Conservation (phyloP, 768 basidiomycete species). For the Mycena crocata region DNA sequence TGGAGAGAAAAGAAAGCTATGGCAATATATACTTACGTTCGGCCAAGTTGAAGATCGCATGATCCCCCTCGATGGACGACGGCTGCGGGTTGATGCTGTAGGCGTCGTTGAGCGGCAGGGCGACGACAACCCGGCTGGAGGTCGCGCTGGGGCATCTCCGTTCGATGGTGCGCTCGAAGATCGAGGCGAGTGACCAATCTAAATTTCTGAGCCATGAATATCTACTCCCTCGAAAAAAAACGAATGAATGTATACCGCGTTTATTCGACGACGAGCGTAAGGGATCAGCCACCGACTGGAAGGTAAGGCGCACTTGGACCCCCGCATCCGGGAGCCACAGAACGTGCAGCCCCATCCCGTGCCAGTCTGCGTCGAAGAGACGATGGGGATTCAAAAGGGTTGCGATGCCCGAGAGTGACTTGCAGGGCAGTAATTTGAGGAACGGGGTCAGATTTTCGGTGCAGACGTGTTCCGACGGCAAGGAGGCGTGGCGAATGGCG, state of each 20-base stretch:
- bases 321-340: conserved; percentile 66
- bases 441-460: conserved; percentile 98
- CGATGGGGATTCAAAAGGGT: conserved; percentile 85
- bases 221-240: neutral
- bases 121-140: conserved; percentile 65
- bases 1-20: conserved; percentile 23
- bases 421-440: conserved; percentile 93
- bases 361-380: conserved; percentile 93
- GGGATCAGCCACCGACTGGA: conserved; percentile 86
- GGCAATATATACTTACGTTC: conserved; percentile 49
- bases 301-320: conserved; percentile 73
- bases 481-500: conserved; percentile 77
- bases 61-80: conserved; percentile 42
- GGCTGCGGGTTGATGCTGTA: conserved; percentile 69
- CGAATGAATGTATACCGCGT: conserved; percentile 48
- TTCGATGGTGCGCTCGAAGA: conserved; percentile 78
- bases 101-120: conserved; percentile 53
- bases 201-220: neutral
- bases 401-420: conserved; percentile 87
- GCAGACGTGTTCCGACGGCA: conserved; percentile 91
- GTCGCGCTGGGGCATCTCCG: conserved; percentile 76
- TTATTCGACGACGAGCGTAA: conserved; percentile 63
- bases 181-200: conserved; percentile 81
- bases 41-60: conserved; percentile 62
- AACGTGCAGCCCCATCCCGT: conserved; percentile 87